These are phyloP conservation scores for Cryptococcus depauperatus DNA, from an alignment of 1,284 basidiomycete genomes.

Conservation along the genomic window DNA sequence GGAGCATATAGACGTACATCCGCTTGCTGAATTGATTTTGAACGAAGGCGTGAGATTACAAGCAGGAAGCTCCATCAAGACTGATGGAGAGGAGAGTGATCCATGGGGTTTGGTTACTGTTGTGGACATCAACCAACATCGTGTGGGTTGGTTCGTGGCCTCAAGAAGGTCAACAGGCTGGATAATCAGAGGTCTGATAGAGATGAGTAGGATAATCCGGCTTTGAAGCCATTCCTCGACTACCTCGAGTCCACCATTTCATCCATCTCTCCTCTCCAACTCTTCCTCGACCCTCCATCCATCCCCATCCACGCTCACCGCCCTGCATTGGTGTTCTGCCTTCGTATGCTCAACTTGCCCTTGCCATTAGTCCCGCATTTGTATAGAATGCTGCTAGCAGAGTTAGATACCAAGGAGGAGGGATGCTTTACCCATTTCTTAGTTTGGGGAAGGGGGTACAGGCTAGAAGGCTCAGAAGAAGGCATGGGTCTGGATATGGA, in stretches of 20 bases:
- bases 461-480: conserved; percentile 38
- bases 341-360: conserved; percentile 86
- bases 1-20: conserved; percentile 58
- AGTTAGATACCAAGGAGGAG: conserved; percentile 55
- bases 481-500: conserved; percentile 38
- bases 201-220: conserved; percentile 50
- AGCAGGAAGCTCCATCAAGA: conserved; percentile 79
- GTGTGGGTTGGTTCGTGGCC: conserved; percentile 50
- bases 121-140: conserved; percentile 68
- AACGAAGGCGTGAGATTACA: conserved; percentile 48
- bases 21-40: conserved; percentile 69
- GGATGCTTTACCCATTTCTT: conserved; percentile 35
- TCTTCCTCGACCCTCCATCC: conserved; percentile 44
- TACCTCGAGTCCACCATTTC: conserved; percentile 53
- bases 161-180: neutral
- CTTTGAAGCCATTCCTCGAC: conserved; percentile 60
- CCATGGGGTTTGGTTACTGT: conserved; percentile 77
- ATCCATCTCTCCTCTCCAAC: conserved; percentile 8
- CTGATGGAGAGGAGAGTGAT: conserved; percentile 78
- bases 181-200: neutral
- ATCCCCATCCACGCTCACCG: conserved; percentile 47
- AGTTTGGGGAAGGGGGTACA: conserved; percentile 43
- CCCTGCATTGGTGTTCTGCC: conserved; percentile 72
- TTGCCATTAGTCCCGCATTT: conserved; percentile 80
- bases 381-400: conserved; percentile 75